Evolutionary conservation across 345 rosid genomes (phyloP).

Genomic region (Ceriops tagal): DNA sequence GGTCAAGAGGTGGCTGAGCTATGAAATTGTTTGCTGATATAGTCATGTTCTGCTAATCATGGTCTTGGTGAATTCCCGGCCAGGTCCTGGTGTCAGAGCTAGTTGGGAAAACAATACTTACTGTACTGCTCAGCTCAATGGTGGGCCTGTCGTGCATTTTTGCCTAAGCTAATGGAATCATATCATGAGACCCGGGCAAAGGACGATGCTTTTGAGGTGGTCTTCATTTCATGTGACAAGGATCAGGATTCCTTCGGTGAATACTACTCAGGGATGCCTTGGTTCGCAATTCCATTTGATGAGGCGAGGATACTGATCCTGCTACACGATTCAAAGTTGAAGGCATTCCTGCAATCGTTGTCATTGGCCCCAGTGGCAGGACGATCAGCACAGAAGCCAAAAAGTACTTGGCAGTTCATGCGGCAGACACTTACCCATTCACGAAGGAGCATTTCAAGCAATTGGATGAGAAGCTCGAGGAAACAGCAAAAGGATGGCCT

Average conservation of each 20-base stretch:
- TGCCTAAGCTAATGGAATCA: conserved; percentile 54
- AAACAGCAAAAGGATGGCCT: conserved; percentile 6
- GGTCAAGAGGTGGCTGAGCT: not conserved
- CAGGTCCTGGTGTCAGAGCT: conserved; percentile 55
- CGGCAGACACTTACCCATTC: conserved; percentile 68
- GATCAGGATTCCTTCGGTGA: conserved; percentile 51
- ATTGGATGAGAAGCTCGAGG: conserved; percentile 28
- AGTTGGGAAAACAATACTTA: conserved; percentile 58
- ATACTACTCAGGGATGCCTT: conserved; percentile 58
- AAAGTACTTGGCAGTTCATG: conserved; percentile 31
- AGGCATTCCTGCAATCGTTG: conserved; percentile 54
- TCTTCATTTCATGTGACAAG: conserved; percentile 53
- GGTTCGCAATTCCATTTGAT: conserved; percentile 67
- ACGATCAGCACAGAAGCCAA: conserved; percentile 48
- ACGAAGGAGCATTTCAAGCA: conserved; percentile 47
- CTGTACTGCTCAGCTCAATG: conserved; percentile 75
- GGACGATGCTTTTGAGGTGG: conserved; percentile 48
- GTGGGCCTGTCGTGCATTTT: conserved; percentile 52
- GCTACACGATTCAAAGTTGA: conserved; percentile 41
- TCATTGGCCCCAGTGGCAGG: conserved; percentile 49
- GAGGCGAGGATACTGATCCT: conserved; percentile 48
- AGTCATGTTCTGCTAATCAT: not conserved
- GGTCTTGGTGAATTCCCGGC: conserved; percentile 3
- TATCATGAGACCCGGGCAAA: conserved; percentile 55
- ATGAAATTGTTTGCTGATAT: not conserved